Conservation (phyloP, 2,329 filamentous ascomycete genomes). For the Teratosphaeria pseudoeucalypti region DNA sequence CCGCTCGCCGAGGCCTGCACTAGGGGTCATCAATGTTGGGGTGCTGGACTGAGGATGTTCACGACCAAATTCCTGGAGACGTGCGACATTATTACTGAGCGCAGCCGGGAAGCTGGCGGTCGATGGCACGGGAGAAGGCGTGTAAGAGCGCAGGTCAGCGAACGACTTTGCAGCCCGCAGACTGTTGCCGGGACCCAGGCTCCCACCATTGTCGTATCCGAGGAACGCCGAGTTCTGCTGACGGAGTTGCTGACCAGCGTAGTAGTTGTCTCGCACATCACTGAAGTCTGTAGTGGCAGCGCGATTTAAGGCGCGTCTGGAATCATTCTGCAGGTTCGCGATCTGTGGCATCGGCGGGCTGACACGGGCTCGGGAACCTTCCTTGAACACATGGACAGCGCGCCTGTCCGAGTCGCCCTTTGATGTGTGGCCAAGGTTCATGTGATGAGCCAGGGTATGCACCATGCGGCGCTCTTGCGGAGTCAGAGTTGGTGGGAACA, state of each 20-base stretch:
- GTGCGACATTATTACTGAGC: conserved; percentile 51
- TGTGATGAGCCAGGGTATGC: conserved; percentile 89
- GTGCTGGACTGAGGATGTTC: conserved; percentile 52
- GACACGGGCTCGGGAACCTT: conserved; percentile 45
- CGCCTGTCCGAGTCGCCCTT: conserved; percentile 79
- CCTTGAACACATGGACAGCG: conserved; percentile 81
- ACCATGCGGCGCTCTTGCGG: conserved; percentile 81
- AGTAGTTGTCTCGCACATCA: conserved; percentile 63
- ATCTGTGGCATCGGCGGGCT: conserved; percentile 54
- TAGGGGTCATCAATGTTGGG: conserved; percentile 53
- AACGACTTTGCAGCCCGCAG: conserved; percentile 93
- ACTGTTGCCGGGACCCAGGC: conserved; percentile 61
- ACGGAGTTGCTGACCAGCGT: conserved; percentile 59
- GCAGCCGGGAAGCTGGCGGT: conserved; percentile 74
- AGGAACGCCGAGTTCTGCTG: conserved; percentile 74
- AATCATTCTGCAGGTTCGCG: conserved; percentile 62
- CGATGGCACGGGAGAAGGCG: conserved; percentile 82
- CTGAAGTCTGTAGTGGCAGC: conserved; percentile 97
- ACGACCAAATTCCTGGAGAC: conserved; percentile 49
- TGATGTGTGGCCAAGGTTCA: conserved; percentile 83
- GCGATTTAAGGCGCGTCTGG: conserved; percentile 76
- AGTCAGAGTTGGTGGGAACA: conserved; percentile 71
- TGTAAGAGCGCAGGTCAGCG: conserved; percentile 88
- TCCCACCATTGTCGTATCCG: conserved; percentile 56
- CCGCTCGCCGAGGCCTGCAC: conserved; percentile 25